Base-by-base conservation (phyloP, 495 filamentous ascomycete genomes). In the Cryomyces antarcticus region DNA sequence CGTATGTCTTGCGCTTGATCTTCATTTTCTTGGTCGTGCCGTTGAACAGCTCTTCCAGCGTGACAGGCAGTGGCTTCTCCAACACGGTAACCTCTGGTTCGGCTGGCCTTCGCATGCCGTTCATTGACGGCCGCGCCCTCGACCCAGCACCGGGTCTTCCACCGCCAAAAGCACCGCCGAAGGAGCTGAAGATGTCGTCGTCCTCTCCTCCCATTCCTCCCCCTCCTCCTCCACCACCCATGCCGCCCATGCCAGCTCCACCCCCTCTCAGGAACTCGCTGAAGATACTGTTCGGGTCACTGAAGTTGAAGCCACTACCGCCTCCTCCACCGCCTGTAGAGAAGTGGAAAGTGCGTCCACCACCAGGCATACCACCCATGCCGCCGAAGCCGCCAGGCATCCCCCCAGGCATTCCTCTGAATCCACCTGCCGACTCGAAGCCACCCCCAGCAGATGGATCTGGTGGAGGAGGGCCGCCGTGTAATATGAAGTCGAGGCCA, bases 11-110 rank as follows among this genome's bases (percentile, higher is more conserved):
- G 51, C 85, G 77, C 71, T 94, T 94, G 38, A 94, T 92, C 59
- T 83, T 88, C 64, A 97, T 83, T 68, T 92, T 94, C 72, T 97
- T 97, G 10, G 78, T 80, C 31, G 73, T 73, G 17, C 89, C 89
- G 6, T 59, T 70, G 62, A 70, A 95, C 38, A 96, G 60, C 53
- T 97, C 89, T 56, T 96, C 89, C 27, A 97, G 63, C 10, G 80
- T 73, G 34, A 96, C 59, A 13, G 75, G 71, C 47, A 97, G 62
- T 42, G 83, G 78, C 50, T 79, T 78, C 62, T 95, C 88, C 13
- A 95, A 72, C 6, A 87, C 80, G 2, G 85, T 92, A 11, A 89
- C 80, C 55, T 97, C 89, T 3, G 84, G 80, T 38, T 47, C 46
- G 4, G 48, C 40, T 28, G 48, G 50, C 30, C n/a, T 78, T 76